Evolutionary conservation across 768 basidiomycete genomes (phyloP), one percentile per base, ranked within the genome.

Genomic region (Punctularia strigosozonata): DNA sequence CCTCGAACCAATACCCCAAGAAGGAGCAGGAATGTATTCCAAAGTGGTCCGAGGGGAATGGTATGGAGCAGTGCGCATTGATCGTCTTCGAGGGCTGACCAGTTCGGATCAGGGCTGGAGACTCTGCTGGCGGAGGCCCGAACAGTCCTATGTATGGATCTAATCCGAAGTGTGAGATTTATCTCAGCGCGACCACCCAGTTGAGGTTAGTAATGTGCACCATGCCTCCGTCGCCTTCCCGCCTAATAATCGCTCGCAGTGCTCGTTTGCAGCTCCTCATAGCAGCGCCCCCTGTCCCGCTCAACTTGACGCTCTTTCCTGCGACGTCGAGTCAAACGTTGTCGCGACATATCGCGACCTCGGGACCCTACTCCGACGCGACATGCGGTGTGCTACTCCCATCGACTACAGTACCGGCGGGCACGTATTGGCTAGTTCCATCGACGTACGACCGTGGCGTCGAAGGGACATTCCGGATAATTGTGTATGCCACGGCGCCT

Each of bases 11-110:
- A 80, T 95, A 18, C 75, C 80, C 1, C 74, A 80, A 41, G 94
- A 98, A 60, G 91, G 89, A 0, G 87, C 90, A 0, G 92, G 91
- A 0, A 87, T 95, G 89, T 94, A 81, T 53, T 60, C 59, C 17
- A 80, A 84, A 47, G 52, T 65, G 0, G 47, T 81, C 2, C 69
- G 62, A n/a, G 89, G 87, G 3, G 59, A 65, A 26, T 98, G 92
- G 92, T 86, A n/a, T n/a, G n/a, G n/a, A n/a, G n/a, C 44, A 37
- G 73, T 55, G 14, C 1, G 6, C 5, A 8, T 34, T 19, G 10
- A 12, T 34, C 20, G 8, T 13, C 19, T 10, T 19, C 33, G 8
- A 34, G 10, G 33, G 8, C 33, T 10, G 8, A 34, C 10, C 20
- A 8, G 8, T 13, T 38, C 14, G 18, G 40, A 40, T 14, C 38